These are phyloP conservation scores for Vicia villosa DNA, from an alignment of 306 rosid genomes.

Conservation along the genomic window DNA sequence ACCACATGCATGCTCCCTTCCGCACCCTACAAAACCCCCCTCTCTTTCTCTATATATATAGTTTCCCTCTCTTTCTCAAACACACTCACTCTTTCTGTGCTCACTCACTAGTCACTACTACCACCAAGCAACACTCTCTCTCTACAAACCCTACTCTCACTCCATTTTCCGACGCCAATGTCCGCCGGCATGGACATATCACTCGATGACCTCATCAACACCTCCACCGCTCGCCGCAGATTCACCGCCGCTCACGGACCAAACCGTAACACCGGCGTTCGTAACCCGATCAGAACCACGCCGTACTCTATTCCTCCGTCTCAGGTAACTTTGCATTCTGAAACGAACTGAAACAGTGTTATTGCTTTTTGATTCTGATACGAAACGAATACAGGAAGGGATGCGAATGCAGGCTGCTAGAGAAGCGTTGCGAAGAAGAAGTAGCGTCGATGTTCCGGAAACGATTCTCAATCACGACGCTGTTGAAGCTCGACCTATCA, in stretches of 20 bases:
- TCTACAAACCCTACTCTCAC: background rate
- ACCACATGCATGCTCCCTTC: background rate
- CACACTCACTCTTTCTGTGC: background rate
- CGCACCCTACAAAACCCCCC: constrained; percentile 3
- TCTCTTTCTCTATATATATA: background rate
- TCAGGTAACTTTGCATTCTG: background rate
- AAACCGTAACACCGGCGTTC: constrained; percentile 8
- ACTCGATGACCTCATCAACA: constrained; percentile 33
- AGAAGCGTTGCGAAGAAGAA: constrained; percentile 9
- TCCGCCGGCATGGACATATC: constrained; percentile 27
- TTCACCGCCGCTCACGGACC: background rate
- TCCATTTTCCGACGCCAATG: constrained; percentile 18
- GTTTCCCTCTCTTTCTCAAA: background rate
- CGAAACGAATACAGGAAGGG: background rate
- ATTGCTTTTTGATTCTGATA: constrained; percentile 2
- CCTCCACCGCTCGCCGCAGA: constrained; percentile 24
- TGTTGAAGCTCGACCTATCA: background rate
- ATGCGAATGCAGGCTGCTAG: constrained; percentile 9
- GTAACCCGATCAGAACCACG: background rate
- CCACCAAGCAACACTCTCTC: background rate
- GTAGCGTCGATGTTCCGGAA: background rate
- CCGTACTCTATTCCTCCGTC: constrained; percentile 22
- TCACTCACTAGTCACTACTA: no score
- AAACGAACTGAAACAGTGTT: background rate
- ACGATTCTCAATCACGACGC: background rate